These are phyloP conservation scores for Claviceps citrina DNA, from an alignment of 2,329 filamentous ascomycete species.

Conservation along the genomic window DNA sequence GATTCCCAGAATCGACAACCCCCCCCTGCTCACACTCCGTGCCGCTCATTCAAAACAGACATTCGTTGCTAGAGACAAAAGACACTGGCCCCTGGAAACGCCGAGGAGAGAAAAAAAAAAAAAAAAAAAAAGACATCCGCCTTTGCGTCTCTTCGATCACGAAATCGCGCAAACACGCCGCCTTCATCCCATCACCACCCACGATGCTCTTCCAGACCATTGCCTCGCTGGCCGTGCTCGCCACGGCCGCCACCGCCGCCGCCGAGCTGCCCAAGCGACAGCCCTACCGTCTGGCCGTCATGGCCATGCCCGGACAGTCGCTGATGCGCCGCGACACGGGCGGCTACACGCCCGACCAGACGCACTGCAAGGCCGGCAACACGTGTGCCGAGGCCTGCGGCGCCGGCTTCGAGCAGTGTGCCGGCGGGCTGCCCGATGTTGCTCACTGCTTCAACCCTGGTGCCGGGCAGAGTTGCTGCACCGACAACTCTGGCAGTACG, in stretches of 20 bases:
- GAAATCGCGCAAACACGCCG: background rate
- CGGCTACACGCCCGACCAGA: slow-evolving; percentile 35
- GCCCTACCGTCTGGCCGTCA: slow-evolving; percentile 24
- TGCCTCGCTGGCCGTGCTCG: slow-evolving; percentile 17
- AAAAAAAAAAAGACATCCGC: too few relatives aligned
- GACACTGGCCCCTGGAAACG: too few relatives aligned
- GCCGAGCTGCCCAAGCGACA: slow-evolving; percentile 11
- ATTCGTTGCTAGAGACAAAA: too few relatives aligned
- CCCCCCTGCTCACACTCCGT: slow-evolving; percentile 8
- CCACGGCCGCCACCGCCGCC: slow-evolving; percentile 18
- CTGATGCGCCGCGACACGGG: slow-evolving; percentile 28
- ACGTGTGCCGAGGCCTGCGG: slow-evolving; percentile 43
- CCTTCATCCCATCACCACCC: slow-evolving; percentile 2
- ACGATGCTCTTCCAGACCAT: slow-evolving; percentile 23
- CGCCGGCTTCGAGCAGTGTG: slow-evolving; percentile 31
- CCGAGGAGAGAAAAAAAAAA: too few relatives aligned
- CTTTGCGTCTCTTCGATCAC: too few relatives aligned
- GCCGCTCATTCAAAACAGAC: slow-evolving; percentile 5
- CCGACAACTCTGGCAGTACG: slow-evolving; percentile 40
- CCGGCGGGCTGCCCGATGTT: slow-evolving; percentile 27
- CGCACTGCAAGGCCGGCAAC: slow-evolving; percentile 31
- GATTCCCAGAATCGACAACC: too few relatives aligned
- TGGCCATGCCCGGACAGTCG: slow-evolving; percentile 24
- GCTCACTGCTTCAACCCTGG: slow-evolving; percentile 44
- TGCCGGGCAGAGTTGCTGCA: slow-evolving; percentile 40